phyloP scores from a whole-genome alignment of 140 eudicot species.

The Oenanthe javanica region DNA sequence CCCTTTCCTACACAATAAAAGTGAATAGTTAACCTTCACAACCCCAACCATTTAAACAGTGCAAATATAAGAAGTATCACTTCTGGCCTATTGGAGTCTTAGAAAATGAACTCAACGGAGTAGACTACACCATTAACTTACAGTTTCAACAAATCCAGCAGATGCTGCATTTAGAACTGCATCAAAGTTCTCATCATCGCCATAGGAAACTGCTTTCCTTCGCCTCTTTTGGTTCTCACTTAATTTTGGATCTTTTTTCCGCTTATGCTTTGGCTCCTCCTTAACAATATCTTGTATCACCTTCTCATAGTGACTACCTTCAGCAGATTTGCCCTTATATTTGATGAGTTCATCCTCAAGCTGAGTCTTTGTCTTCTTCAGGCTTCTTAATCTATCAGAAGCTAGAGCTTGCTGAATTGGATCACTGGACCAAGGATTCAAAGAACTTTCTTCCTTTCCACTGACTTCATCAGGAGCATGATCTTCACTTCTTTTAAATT shows the following conservation, averaged over 20 bases:
- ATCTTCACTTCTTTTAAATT: slow-evolving; percentile 34
- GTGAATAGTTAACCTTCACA: slow-evolving; percentile 3
- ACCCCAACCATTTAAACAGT: background rate
- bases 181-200: slow-evolving; percentile 80
- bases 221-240: slow-evolving; percentile 43
- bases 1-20: slow-evolving; percentile 69
- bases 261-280: slow-evolving; percentile 50
- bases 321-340: slow-evolving; percentile 19
- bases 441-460: slow-evolving; percentile 29
- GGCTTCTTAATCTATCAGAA: slow-evolving; percentile 69
- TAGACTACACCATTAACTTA: slow-evolving; percentile 30
- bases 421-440: slow-evolving; percentile 38
- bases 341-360: slow-evolving; percentile 63
- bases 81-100: background rate
- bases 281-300: slow-evolving; percentile 47
- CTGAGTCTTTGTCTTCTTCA: slow-evolving; percentile 62
- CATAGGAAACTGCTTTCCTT: slow-evolving; percentile 48
- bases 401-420: slow-evolving; percentile 80
- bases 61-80: background rate
- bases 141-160: slow-evolving; percentile 91
- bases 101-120: background rate
- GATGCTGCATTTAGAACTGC: slow-evolving; percentile 83
- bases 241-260: slow-evolving; percentile 40
- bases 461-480: slow-evolving; percentile 16
- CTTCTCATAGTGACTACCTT: slow-evolving; percentile 26